A percentile compares a stretch with the other conserved stretches of the same genome.
Evolutionary conservation across 768 basidiomycete genomes (phyloP).

Genomic region (Auriscalpium orientale): DNA sequence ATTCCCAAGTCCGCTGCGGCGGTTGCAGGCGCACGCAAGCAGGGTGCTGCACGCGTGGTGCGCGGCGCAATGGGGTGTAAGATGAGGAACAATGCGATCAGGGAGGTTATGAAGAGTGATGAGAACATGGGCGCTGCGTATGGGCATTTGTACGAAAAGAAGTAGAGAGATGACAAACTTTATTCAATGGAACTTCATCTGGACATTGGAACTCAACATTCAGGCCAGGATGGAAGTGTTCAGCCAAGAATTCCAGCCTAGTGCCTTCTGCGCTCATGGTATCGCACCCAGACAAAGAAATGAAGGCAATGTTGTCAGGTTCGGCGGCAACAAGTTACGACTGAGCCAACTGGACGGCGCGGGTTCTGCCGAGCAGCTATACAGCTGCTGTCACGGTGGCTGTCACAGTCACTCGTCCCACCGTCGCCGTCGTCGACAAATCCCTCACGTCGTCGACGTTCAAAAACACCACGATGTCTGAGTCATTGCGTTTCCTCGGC

Average conservation of each 20-base stretch:
- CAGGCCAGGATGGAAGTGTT: too few species aligned
- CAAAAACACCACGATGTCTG: constrained; percentile 9
- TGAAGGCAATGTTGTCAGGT: too few species aligned
- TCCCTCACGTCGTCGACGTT: neutral
- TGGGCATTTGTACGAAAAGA: neutral
- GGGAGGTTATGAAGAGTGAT: constrained; percentile 11
- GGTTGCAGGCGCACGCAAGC: constrained; percentile 27
- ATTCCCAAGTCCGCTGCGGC: constrained; percentile 29
- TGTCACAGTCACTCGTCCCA: constrained; percentile 3
- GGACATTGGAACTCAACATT: too few species aligned
- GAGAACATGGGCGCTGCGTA: neutral
- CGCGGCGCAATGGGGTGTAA: constrained; percentile 25
- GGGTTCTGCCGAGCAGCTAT: constrained; percentile 9
- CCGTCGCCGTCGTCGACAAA: neutral
- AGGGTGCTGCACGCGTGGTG: constrained; percentile 29
- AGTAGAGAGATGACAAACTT: too few species aligned
- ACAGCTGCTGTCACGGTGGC: constrained; percentile 15
- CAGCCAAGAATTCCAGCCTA: too few species aligned
- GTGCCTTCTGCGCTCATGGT: too few species aligned
- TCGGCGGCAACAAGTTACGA: too few species aligned
- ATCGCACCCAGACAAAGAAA: too few species aligned
- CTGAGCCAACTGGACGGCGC: neutral
- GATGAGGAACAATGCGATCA: constrained; percentile 22
- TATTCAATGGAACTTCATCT: too few species aligned
- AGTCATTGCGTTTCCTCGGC: constrained; percentile 46